These are phyloP conservation scores for Pestalotiopsis sp. DNA, from an alignment of 2,329 filamentous ascomycete genomes.

Conservation along the genomic window DNA sequence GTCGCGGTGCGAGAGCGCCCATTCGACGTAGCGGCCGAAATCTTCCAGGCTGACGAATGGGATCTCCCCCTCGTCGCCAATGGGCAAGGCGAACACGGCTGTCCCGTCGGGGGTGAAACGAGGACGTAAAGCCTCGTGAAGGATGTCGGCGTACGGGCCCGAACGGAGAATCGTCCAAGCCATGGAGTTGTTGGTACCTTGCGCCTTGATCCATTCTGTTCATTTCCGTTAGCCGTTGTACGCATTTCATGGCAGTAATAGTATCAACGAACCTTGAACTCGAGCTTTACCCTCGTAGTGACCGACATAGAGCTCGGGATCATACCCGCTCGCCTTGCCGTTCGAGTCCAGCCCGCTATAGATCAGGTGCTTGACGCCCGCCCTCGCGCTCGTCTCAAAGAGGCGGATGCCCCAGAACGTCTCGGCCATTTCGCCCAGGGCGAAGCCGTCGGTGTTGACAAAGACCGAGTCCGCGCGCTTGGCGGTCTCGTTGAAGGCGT, in stretches of 20 bases:
- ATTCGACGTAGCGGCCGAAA: neutral
- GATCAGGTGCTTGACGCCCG: neutral
- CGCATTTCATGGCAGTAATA: neutral
- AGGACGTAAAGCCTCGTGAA: neutral
- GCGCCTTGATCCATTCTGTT: neutral
- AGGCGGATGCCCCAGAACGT: neutral
- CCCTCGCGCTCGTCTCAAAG: neutral
- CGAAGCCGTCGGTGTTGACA: conserved; percentile 2
- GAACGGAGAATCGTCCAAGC: neutral
- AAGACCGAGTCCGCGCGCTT: neutral
- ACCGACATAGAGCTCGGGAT: neutral
- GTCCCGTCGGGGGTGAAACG: neutral
- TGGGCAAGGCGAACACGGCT: neutral
- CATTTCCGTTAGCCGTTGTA: neutral
- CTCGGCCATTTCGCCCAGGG: neutral
- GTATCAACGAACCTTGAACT: neutral
- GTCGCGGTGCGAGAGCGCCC: neutral
- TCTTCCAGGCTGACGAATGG: neutral
- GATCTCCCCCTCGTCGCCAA: neutral
- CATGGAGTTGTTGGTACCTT: neutral
- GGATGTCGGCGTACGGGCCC: neutral
- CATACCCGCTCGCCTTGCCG: neutral
- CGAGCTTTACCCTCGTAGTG: conserved; percentile 1
- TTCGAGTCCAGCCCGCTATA: neutral
- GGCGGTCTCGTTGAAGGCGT: neutral